phyloP scores from a whole-genome alignment of 1,284 basidiomycete species.

The Boletus semigastroideus region DNA sequence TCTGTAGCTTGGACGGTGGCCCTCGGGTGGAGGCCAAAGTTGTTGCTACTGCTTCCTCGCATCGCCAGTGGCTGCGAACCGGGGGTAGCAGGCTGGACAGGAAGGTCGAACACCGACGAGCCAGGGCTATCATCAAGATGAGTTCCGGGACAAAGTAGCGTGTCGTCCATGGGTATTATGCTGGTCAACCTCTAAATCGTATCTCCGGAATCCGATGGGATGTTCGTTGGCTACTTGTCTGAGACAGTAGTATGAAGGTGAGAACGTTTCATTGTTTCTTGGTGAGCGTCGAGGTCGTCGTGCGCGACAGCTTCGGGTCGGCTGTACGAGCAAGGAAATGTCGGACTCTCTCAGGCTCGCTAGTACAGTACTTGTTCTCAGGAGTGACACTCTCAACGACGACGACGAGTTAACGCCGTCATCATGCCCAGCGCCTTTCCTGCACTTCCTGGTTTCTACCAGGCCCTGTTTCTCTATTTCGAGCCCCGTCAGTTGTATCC shows the following conservation, averaged over 20 bases:
- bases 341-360: neutral
- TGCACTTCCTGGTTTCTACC: constrained; percentile 68
- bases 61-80: constrained; percentile 20
- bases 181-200: neutral
- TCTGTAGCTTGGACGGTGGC: constrained; percentile 6
- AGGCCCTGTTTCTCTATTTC: constrained; percentile 63
- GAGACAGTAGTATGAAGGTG: neutral
- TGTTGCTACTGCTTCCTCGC: constrained; percentile 4
- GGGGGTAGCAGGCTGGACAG: constrained; percentile 40
- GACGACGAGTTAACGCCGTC: neutral
- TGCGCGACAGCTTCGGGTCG: no score
- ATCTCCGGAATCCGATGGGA: neutral
- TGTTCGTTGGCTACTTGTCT: neutral
- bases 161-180: constrained; percentile 20
- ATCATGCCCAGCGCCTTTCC: constrained; percentile 43
- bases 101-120: constrained; percentile 72
- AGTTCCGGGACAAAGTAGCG: constrained; percentile 11
- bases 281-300: no score
- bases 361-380: neutral
- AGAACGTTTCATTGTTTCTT: no score
- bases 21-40: constrained; percentile 5
- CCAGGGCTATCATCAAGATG: constrained; percentile 50
- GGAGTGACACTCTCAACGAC: neutral
- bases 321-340: no score
- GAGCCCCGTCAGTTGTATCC: constrained; percentile 58